Evolutionary conservation across 1,139 yeast genomes (phyloP).

Genomic region (Blastobotrys capitulatus): DNA sequence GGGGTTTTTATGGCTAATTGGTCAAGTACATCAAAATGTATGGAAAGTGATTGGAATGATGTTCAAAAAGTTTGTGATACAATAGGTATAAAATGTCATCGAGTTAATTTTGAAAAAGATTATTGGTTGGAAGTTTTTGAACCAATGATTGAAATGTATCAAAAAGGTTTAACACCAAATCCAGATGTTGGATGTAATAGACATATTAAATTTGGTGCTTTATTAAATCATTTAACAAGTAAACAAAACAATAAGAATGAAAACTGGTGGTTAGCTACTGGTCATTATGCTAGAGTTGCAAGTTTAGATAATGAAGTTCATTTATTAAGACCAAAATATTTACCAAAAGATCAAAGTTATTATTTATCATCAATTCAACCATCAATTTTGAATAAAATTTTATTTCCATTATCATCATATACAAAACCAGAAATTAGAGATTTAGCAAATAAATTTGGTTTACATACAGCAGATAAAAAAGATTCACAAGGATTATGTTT

Average conservation of each 20-base stretch:
- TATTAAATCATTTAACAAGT: constrained; percentile 47
- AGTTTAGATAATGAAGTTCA: constrained; percentile 31
- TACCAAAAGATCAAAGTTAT: constrained; percentile 82
- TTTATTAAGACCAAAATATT: constrained; percentile 55
- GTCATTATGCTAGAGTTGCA: constrained; percentile 77
- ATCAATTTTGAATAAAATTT: constrained; percentile 42
- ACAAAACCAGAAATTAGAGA: constrained; percentile 69
- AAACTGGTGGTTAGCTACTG: constrained; percentile 87
- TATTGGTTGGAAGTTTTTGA: constrained; percentile 90
- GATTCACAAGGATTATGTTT: constrained; percentile 96
- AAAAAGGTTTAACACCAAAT: constrained; percentile 78
- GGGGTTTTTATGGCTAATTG: constrained; percentile 96
- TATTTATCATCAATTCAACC: constrained; percentile 67
- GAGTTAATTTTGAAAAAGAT: constrained; percentile 81
- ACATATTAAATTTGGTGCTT: constrained; percentile 77
- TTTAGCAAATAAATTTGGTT: constrained; percentile 47
- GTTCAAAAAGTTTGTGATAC: constrained; percentile 60
- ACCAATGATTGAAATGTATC: constrained; percentile 79
- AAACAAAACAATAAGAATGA: constrained; percentile 17
- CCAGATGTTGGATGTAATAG: constrained; percentile 90
- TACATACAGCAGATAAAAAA: constrained; percentile 70
- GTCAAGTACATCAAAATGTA: constrained; percentile 65
- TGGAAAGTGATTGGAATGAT: constrained; percentile 85
- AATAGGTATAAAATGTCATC: constrained; percentile 60
- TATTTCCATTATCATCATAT: constrained; percentile 77